A percentile compares a stretch with the other conserved stretches of the same genome.
These are phyloP conservation scores for Leccinum fibrillosum DNA, from an alignment of 768 basidiomycete species.

Conservation along the genomic window DNA sequence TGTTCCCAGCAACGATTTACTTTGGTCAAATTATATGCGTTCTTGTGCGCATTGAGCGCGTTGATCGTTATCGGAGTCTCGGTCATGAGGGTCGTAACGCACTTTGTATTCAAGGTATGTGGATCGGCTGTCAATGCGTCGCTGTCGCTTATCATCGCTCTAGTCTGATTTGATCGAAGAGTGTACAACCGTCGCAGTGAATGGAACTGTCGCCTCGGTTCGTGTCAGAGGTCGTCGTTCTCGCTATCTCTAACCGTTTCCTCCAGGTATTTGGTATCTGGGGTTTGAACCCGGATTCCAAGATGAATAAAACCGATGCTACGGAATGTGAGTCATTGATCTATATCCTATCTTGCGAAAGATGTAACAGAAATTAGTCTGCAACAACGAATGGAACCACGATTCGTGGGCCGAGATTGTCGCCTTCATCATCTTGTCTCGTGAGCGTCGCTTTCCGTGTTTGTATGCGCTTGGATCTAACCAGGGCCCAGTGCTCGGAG, in stretches of 20 bases:
- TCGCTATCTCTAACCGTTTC: constrained; percentile 16
- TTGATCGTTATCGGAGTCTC: constrained; percentile 50
- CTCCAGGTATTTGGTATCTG: constrained; percentile 50
- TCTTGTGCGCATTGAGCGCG: constrained; percentile 44
- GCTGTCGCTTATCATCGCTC: neutral
- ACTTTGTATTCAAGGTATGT: constrained; percentile 66
- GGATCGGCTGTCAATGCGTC: neutral
- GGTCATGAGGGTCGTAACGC: constrained; percentile 55
- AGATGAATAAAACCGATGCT: constrained; percentile 40
- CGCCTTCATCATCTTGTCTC: constrained; percentile 51
- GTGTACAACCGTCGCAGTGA: constrained; percentile 43
- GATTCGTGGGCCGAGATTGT: constrained; percentile 70
- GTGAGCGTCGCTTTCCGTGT: constrained; percentile 38
- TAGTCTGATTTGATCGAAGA: constrained; percentile 58
- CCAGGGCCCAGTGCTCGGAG: constrained; percentile 43
- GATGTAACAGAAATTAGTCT: constrained; percentile 46
- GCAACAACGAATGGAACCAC: constrained; percentile 53
- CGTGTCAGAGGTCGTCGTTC: constrained; percentile 6
- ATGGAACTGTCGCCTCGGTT: constrained; percentile 34
- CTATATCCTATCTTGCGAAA: neutral
- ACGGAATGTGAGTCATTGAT: constrained; percentile 38
- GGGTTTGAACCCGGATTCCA: constrained; percentile 39
- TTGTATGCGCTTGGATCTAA: neutral
- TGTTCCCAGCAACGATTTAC: constrained; percentile 48
- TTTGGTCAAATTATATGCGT: constrained; percentile 55